These are phyloP conservation scores for Geoglossum cookeanum DNA, from an alignment of 2,329 filamentous ascomycete genomes.

Conservation along the genomic window DNA sequence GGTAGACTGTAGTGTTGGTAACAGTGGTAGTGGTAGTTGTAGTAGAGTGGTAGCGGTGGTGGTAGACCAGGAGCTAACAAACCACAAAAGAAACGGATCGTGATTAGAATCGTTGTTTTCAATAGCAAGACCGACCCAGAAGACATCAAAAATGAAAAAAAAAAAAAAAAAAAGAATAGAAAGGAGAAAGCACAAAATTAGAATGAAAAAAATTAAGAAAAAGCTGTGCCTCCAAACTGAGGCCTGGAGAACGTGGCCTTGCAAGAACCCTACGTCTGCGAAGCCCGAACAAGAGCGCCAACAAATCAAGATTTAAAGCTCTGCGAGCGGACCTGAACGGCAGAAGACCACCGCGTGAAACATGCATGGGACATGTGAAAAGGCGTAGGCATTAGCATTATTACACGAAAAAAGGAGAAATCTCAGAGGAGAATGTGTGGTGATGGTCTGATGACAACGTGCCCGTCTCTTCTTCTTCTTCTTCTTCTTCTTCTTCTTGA, in stretches of 20 bases:
- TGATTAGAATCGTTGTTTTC: not conserved
- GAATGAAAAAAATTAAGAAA: not conserved
- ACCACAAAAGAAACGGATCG: not conserved
- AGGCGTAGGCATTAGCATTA: slow-evolving; percentile 1
- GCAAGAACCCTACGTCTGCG: not conserved
- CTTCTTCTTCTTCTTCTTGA: not conserved
- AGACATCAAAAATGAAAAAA: not conserved
- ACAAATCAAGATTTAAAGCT: not conserved
- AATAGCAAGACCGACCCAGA: slow-evolving; percentile 1
- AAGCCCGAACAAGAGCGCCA: not conserved
- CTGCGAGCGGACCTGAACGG: not conserved
- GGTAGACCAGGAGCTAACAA: not conserved
- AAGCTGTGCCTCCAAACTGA: not conserved
- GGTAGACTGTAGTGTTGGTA: too few species aligned
- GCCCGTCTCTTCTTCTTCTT: not conserved
- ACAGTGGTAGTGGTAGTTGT: too few species aligned
- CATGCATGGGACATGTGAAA: slow-evolving; percentile 1
- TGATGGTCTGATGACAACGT: not conserved
- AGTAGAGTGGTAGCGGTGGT: too few species aligned
- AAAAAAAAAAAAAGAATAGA: not conserved
- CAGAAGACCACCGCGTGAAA: not conserved
- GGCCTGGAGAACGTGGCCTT: not conserved
- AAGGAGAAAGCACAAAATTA: not conserved
- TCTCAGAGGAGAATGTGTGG: not conserved
- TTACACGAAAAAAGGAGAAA: not conserved